phyloP scores from a whole-genome alignment of 371 early-diverging fungal genomes.

The Syncephalastrum monosporum region DNA sequence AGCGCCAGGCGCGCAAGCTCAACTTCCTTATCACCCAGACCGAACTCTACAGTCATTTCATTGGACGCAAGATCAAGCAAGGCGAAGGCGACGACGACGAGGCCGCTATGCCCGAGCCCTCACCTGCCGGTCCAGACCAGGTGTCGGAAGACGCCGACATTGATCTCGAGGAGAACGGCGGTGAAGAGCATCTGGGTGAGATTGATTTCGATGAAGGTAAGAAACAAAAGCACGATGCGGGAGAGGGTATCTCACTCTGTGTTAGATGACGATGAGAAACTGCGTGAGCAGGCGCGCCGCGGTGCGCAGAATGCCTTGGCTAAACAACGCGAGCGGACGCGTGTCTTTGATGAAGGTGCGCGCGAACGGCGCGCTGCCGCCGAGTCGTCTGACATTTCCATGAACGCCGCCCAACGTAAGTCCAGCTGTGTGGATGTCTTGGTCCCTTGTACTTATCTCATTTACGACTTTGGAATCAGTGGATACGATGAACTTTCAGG shows the following conservation, averaged over 20 bases:
- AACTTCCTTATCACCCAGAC: conserved; percentile 97
- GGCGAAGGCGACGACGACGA: conserved; percentile 46
- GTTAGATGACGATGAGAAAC: conserved; percentile 64
- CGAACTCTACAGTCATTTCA: conserved; percentile 96
- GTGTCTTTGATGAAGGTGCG: conserved; percentile 70
- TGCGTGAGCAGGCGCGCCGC: conserved; percentile 70
- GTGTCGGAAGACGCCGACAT: conserved; percentile 16
- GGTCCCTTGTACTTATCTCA: neutral
- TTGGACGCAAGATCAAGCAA: conserved; percentile 75
- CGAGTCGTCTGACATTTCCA: conserved; percentile 45
- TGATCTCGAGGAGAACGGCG: conserved; percentile 26
- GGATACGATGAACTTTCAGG: conserved; percentile 83
- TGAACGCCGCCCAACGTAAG: conserved; percentile 55
- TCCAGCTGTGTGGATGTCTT: neutral
- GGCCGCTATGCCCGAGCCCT: conserved; percentile 33
- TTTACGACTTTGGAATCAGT: conserved; percentile 24
- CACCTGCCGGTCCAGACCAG: conserved; percentile 3
- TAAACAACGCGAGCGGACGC: conserved; percentile 69
- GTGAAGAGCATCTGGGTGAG: conserved; percentile 42
- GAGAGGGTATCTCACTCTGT: neutral
- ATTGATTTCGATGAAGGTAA: conserved; percentile 77
- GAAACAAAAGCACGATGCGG: neutral
- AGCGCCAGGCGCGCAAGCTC: conserved; percentile 92
- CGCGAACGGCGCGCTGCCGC: conserved; percentile 48
- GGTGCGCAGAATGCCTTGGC: conserved; percentile 82